Evolutionary conservation across 306 rosid genomes (phyloP), one percentile per base, ranked within the genome.

Genomic region (Cicer cuneatum): DNA sequence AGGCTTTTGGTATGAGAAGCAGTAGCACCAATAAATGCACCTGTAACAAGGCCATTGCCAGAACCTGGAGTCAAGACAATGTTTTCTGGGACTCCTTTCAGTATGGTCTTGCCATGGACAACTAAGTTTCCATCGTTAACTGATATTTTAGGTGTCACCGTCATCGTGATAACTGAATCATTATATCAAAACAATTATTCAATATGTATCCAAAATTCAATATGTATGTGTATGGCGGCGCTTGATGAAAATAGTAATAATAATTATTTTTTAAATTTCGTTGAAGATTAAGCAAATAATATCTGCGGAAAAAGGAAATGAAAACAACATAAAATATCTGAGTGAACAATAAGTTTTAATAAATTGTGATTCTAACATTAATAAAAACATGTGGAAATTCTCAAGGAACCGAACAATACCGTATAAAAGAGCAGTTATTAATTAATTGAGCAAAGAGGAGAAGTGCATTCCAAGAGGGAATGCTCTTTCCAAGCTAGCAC

Each of bases 11-110:
- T 83, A 33, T 84, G 53, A 1, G 96, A 76, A 82, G 93, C 87
- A 1, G 89, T 85, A 73, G 99, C 99, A 72, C 99, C 99, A 64
- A 95, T 52, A 18, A 95, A 92, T 7, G 92, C 87, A 18, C 99
- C 96, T 8, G 92, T 83, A 24, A 83, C 83, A 10, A 88, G 97
- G 4, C 96, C 96, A 14, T 41, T 77, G 4, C 89, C 90, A 0
- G 87, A 80, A 8, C 86, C 96, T 3, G 95, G 92, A 19, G 87
- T 92, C 37, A 92, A 75, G 59, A 90, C 87, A 82, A 95, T 79
- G 75, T 90, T 95, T 75, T 90, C 93, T 0, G 97, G 93, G 10
- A 95, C 90, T 43, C 97, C 97, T 2, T 84, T 92, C 14, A 95
- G 66, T 68, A 92, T 83, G 82, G 90, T 90, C 88, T 90, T 92